A percentile compares a stretch with the other conserved stretches of the same genome.
Evolutionary conservation across 148 eudicot genomes (phyloP).

Genomic region (Rhododendron ferrugineum): DNA sequence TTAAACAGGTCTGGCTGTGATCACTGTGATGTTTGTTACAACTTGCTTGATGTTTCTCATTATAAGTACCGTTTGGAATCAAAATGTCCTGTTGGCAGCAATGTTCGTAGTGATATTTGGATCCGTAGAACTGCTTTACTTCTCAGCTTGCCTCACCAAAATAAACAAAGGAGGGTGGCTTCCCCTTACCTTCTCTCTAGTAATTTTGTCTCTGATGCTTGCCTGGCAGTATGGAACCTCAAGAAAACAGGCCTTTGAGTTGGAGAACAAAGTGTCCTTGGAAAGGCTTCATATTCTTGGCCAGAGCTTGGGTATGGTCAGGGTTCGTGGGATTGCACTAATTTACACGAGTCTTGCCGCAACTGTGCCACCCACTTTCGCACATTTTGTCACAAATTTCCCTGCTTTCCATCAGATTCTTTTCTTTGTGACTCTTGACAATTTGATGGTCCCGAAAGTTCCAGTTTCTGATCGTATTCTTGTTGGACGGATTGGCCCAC

Average conservation of each 20-base stretch:
- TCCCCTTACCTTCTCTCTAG: constrained; percentile 31
- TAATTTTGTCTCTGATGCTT: constrained; percentile 30
- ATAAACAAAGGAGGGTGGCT: constrained; percentile 49
- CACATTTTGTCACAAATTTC: constrained; percentile 35
- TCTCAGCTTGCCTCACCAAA: constrained; percentile 33
- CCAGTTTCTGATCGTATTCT: constrained; percentile 21
- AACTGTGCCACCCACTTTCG: constrained; percentile 39
- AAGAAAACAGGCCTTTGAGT: constrained; percentile 32
- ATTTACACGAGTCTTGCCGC: constrained; percentile 33
- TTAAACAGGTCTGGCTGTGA: constrained; percentile 40
- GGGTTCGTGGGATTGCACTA: constrained; percentile 43
- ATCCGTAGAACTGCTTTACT: constrained; percentile 28
- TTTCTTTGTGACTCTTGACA: constrained; percentile 35
- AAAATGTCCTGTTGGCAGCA: constrained; percentile 17
- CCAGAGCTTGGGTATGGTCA: constrained; percentile 20
- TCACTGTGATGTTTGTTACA: constrained; percentile 45
- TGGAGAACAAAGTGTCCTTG: constrained; percentile 30
- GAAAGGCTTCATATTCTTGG: constrained; percentile 24
- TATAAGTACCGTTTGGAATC: constrained; percentile 35
- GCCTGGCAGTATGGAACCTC: constrained; percentile 39
- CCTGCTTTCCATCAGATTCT: constrained; percentile 42
- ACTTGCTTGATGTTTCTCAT: constrained; percentile 53
- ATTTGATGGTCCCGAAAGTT: constrained; percentile 34
- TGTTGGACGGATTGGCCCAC: constrained; percentile 26
- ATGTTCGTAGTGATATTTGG: constrained; percentile 34